Evolutionary conservation across 257 asterid species (phyloP).

Genomic region (Ilex aquifolium): DNA sequence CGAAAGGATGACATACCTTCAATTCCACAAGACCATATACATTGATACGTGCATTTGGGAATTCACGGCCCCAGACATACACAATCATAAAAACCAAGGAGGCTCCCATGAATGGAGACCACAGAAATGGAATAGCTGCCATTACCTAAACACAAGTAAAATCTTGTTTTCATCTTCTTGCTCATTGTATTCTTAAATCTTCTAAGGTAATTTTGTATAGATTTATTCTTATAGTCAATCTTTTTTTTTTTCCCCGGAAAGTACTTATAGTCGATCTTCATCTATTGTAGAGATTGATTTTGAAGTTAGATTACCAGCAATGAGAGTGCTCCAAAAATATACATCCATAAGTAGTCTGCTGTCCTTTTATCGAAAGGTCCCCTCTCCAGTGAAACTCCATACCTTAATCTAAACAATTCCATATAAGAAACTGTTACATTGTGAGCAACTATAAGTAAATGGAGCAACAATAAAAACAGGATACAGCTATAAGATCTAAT

Average conservation of each 20-base stretch:
- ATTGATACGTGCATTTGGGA: constrained; percentile 45
- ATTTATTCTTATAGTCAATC: background rate
- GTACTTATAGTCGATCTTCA: too few species aligned
- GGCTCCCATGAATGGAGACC: constrained; percentile 44
- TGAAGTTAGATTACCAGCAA: constrained; percentile 25
- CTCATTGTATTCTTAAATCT: too few species aligned
- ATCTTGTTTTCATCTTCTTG: background rate
- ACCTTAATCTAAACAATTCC: constrained; percentile 25
- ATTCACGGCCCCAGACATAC: constrained; percentile 50
- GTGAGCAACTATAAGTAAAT: too few species aligned
- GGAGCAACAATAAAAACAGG: too few species aligned
- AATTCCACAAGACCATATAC: constrained; percentile 38
- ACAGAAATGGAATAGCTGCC: constrained; percentile 32
- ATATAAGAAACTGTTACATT: too few species aligned
- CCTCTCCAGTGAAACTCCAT: constrained; percentile 46
- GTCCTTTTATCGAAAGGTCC: constrained; percentile 57
- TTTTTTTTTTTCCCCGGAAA: background rate
- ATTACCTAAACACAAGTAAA: constrained; percentile 21
- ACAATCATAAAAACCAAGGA: constrained; percentile 35
- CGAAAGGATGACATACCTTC: constrained; percentile 24
- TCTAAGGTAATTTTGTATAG: too few species aligned
- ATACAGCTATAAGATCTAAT: too few species aligned
- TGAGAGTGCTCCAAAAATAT: constrained; percentile 33
- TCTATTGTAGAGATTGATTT: background rate
- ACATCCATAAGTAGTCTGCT: constrained; percentile 50